Conservation (phyloP, 2,329 filamentous ascomycete species). For the Colletotrichum shisoi region DNA sequence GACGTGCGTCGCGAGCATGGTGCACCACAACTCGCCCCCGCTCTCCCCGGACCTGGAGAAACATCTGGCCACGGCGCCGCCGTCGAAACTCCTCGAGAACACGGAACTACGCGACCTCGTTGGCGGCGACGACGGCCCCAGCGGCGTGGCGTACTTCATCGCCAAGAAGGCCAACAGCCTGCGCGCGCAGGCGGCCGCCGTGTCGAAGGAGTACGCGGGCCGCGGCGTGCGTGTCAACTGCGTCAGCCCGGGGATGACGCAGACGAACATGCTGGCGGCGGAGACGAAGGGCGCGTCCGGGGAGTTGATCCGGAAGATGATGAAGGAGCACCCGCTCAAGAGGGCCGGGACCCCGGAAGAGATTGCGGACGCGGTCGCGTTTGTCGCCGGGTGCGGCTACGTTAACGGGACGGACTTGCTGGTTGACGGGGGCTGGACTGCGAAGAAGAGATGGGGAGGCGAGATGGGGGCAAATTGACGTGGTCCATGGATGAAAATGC, state of each 20-base stretch:
- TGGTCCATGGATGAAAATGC: no score
- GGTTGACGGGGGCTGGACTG: constrained; percentile 13
- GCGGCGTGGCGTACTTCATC: constrained; percentile 11
- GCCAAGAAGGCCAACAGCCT: constrained; percentile 23
- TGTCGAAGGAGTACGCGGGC: background rate
- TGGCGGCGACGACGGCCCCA: background rate
- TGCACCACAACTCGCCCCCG: constrained; percentile 12
- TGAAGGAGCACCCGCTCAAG: constrained; percentile 16
- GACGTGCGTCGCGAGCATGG: constrained; percentile 20
- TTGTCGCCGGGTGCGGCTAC: constrained; percentile 11
- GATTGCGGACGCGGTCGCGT: constrained; percentile 25
- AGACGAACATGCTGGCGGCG: constrained; percentile 26
- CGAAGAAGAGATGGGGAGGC: constrained; percentile 16
- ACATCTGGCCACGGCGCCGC: constrained; percentile 17
- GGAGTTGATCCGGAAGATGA: constrained; percentile 1
- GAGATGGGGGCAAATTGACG: background rate
- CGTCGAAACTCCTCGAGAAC: background rate
- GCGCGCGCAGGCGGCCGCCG: constrained; percentile 7
- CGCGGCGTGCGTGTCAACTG: constrained; percentile 13
- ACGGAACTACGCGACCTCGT: background rate
- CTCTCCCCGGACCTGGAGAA: constrained; percentile 1
- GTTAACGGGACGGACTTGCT: constrained; percentile 24
- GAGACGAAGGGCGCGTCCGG: background rate
- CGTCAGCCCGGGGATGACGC: constrained; percentile 20
- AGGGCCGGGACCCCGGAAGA: constrained; percentile 21